Percentiles rank a stretch among this genome's conserved stretches.
Conservation (phyloP, 371 early-diverging fungal genomes). For the Choanephora cucurbitarum region DNA sequence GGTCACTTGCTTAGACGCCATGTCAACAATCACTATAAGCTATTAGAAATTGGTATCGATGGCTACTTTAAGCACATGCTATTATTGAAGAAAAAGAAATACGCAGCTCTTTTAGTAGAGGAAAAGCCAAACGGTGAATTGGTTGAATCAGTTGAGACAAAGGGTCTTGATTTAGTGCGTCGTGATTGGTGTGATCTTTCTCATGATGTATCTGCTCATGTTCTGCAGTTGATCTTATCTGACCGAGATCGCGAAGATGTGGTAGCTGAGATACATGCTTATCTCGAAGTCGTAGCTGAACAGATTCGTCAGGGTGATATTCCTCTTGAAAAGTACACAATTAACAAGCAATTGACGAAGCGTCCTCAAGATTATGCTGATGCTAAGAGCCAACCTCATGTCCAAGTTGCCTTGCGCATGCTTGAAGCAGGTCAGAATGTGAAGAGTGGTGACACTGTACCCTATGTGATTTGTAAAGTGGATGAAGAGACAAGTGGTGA, state of each 20-base stretch:
- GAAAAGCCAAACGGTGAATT: slow-evolving; percentile 67
- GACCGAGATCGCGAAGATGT: slow-evolving; percentile 75
- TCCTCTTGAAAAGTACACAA: slow-evolving; percentile 86
- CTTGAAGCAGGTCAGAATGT: slow-evolving; percentile 71
- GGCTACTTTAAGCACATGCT: slow-evolving; percentile 94
- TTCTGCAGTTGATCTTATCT: slow-evolving; percentile 80
- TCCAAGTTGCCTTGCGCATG: slow-evolving; percentile 93
- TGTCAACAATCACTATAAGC: slow-evolving; percentile 92
- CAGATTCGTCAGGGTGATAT: slow-evolving; percentile 73
- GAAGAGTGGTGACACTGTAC: slow-evolving; percentile 92
- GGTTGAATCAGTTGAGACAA: slow-evolving; percentile 81
- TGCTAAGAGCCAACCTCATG: slow-evolving; percentile 92
- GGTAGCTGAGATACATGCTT: slow-evolving; percentile 74
- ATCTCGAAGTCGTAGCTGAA: slow-evolving; percentile 69
- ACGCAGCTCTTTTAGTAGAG: slow-evolving; percentile 87
- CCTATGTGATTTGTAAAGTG: slow-evolving; percentile 92
- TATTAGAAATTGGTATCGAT: slow-evolving; percentile 98
- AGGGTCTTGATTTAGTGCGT: slow-evolving; percentile 98
- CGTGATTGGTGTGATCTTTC: slow-evolving; percentile 98
- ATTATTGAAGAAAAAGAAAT: slow-evolving; percentile 99
- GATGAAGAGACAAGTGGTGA: slow-evolving; percentile 42
- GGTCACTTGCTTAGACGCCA: slow-evolving; percentile 79
- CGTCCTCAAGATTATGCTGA: slow-evolving; percentile 92
- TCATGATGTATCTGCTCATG: slow-evolving; percentile 83
- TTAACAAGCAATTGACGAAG: slow-evolving; percentile 96